A percentile compares a stretch with the other conserved stretches of the same genome.
Conservation (phyloP, 2,329 filamentous ascomycete genomes). For the Lasiodiplodia sp. region DNA sequence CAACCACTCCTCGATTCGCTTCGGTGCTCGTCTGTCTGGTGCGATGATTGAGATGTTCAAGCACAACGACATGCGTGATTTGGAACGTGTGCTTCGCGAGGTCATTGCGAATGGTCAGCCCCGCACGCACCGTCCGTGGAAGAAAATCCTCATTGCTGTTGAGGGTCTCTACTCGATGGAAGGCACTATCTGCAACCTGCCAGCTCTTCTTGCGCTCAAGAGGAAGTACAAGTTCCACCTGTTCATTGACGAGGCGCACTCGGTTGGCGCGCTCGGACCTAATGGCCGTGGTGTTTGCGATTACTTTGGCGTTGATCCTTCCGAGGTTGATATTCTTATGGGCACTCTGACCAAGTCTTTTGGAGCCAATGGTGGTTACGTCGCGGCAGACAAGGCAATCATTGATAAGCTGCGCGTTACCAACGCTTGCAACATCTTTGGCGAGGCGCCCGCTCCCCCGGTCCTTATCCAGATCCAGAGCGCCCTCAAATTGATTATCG, state of each 20-base stretch:
- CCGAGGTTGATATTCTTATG: slow-evolving; percentile 94
- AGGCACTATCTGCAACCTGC: slow-evolving; percentile 98
- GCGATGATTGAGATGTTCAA: slow-evolving; percentile 96
- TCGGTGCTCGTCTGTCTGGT: slow-evolving; percentile 90
- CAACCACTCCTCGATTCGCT: slow-evolving; percentile 97
- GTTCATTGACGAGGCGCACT: slow-evolving; percentile 96
- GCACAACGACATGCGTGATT: slow-evolving; percentile 92
- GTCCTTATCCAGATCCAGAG: slow-evolving; percentile 91
- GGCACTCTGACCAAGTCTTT: slow-evolving; percentile 98
- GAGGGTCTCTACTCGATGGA: slow-evolving; percentile 99
- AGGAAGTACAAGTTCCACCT: slow-evolving; percentile 96
- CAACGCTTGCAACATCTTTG: slow-evolving; percentile 86
- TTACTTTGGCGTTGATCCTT: slow-evolving; percentile 90
- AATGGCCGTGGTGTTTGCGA: slow-evolving; percentile 92
- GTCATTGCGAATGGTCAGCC: slow-evolving; percentile 96
- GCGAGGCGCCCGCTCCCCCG: slow-evolving; percentile 85
- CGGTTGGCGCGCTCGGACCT: slow-evolving; percentile 89
- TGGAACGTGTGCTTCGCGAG: slow-evolving; percentile 87
- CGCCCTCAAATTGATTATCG: slow-evolving; percentile 86
- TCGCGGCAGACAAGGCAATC: slow-evolving; percentile 86
- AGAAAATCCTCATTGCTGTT: slow-evolving; percentile 96
- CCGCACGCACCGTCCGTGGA: slow-evolving; percentile 98
- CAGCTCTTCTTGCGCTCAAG: slow-evolving; percentile 84
- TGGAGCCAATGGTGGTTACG: slow-evolving; percentile 95
- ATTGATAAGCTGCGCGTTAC: slow-evolving; percentile 89